A percentile compares a stretch with the other conserved stretches of the same genome.
Conservation (phyloP, 2,329 filamentous ascomycete genomes). For the Pseudocercospora eumusae region DNA sequence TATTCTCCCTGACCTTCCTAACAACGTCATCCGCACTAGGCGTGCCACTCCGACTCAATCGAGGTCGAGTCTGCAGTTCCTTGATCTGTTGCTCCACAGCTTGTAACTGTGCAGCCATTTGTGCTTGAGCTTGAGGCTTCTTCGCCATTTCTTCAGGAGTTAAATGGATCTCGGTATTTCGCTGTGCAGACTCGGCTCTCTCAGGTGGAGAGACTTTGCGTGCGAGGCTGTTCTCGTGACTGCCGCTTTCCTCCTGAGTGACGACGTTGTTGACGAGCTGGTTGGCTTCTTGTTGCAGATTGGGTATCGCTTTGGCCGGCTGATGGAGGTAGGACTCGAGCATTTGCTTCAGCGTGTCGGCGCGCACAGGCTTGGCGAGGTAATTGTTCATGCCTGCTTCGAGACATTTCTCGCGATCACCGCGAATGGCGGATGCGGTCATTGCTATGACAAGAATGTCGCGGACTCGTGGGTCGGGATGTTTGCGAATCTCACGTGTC, state of each 20-base stretch:
- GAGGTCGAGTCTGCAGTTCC: slow-evolving; percentile 18
- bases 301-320: slow-evolving; percentile 46
- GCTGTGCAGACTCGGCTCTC: slow-evolving; percentile 24
- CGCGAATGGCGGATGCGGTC: slow-evolving; percentile 93
- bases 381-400: slow-evolving; percentile 98
- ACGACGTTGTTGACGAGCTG: slow-evolving; percentile 44
- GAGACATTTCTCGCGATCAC: slow-evolving; percentile 92
- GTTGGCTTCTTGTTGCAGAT: slow-evolving; percentile 51
- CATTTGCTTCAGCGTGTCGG: slow-evolving; percentile 81
- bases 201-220: slow-evolving; percentile 12
- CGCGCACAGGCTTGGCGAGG: slow-evolving; percentile 89
- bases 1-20: not conserved
- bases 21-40: not conserved
- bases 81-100: slow-evolving; percentile 26
- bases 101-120: slow-evolving; percentile 24
- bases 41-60: not conserved
- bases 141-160: slow-evolving; percentile 35
- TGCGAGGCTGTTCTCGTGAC: slow-evolving; percentile 3
- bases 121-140: slow-evolving; percentile 23
- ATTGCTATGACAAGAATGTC: slow-evolving; percentile 93
- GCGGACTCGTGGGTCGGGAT: slow-evolving; percentile 72
- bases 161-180: slow-evolving; percentile 33
- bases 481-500: slow-evolving; percentile 77
- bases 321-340: slow-evolving; percentile 67
- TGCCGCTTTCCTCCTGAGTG: slow-evolving; percentile 17